Evolutionary conservation across 1,139 yeast genomes (phyloP).

Genomic region (Hemisphaericaspora xylofermentans): DNA sequence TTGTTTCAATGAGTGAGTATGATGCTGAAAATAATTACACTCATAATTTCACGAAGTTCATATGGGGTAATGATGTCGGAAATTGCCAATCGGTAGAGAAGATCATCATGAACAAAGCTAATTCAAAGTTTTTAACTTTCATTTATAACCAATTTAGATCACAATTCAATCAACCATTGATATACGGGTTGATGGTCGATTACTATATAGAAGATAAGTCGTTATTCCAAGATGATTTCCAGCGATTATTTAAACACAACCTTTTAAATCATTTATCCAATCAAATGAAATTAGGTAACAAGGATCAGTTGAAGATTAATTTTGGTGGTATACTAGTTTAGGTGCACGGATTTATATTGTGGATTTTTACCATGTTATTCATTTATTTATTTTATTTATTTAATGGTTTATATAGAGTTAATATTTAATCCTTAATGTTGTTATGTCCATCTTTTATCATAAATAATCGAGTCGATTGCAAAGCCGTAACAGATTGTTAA

Average conservation of each 20-base stretch:
- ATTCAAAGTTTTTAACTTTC: constrained; percentile 11
- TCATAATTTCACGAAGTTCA: constrained; percentile 13
- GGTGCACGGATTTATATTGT: no score
- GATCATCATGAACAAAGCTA: constrained; percentile 9
- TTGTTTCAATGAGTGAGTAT: constrained; percentile 11
- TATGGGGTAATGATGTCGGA: background rate
- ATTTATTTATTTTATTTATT: no score
- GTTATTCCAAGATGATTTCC: constrained; percentile 9
- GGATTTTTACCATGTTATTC: no score
- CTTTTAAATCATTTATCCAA: constrained; percentile 8
- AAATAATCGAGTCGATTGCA: no score
- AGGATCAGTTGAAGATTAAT: constrained; percentile 8
- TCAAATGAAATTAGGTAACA: background rate
- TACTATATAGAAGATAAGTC: constrained; percentile 6
- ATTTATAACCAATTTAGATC: constrained; percentile 10
- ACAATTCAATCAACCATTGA: constrained; percentile 12
- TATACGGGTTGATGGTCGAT: constrained; percentile 10
- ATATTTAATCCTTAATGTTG: no score
- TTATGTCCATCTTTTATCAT: no score
- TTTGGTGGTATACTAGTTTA: constrained; percentile 12
- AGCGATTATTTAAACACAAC: constrained; percentile 14
- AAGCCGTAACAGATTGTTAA: no score
- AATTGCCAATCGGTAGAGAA: background rate
- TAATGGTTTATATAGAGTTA: no score
- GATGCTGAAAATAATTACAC: constrained; percentile 14